phyloP scores from a whole-genome alignment of 805 yeast species.

The Candida chauliodis region DNA sequence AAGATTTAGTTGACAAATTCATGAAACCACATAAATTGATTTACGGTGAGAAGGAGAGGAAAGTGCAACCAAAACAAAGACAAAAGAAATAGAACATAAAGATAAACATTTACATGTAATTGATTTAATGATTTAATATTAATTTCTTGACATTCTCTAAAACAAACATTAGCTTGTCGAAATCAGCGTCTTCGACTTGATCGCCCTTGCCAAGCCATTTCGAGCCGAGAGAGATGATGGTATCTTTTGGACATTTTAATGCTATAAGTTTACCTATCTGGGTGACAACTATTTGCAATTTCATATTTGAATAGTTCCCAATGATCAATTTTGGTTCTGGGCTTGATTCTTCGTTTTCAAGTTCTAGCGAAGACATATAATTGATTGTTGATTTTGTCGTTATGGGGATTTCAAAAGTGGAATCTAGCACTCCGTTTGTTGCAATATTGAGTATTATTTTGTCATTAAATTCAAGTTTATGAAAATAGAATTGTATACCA shows the following conservation, averaged over 20 bases:
- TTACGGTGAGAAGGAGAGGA: slow-evolving; percentile 71
- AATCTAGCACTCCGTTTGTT: slow-evolving; percentile 46
- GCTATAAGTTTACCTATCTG: slow-evolving; percentile 45
- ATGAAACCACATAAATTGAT: slow-evolving; percentile 83
- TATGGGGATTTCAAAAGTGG: slow-evolving; percentile 44
- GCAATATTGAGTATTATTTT: slow-evolving; percentile 36
- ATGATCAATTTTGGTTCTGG: slow-evolving; percentile 42
- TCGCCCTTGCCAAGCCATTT: slow-evolving; percentile 43
- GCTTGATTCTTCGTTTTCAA: slow-evolving; percentile 20
- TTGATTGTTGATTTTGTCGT: slow-evolving; percentile 20
- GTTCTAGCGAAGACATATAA: slow-evolving; percentile 13
- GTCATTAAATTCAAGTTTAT: slow-evolving; percentile 34
- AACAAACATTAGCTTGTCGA: slow-evolving; percentile 43
- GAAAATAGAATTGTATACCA: slow-evolving; percentile 18
- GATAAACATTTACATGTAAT: slow-evolving; percentile 4
- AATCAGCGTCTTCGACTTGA: slow-evolving; percentile 31
- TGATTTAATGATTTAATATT: neutral
- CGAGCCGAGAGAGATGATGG: slow-evolving; percentile 44
- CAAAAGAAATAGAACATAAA: slow-evolving; percentile 17
- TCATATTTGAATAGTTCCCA: slow-evolving; percentile 46
- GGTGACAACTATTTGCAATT: slow-evolving; percentile 45
- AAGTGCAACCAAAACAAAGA: slow-evolving; percentile 60
- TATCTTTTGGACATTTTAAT: slow-evolving; percentile 31
- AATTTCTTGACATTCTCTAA: slow-evolving; percentile 25
- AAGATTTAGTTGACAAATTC: slow-evolving; percentile 57